Evolutionary conservation across 257 asterid genomes (phyloP), one percentile per base, ranked within the genome.

Genomic region (Capsicum pubescens): DNA sequence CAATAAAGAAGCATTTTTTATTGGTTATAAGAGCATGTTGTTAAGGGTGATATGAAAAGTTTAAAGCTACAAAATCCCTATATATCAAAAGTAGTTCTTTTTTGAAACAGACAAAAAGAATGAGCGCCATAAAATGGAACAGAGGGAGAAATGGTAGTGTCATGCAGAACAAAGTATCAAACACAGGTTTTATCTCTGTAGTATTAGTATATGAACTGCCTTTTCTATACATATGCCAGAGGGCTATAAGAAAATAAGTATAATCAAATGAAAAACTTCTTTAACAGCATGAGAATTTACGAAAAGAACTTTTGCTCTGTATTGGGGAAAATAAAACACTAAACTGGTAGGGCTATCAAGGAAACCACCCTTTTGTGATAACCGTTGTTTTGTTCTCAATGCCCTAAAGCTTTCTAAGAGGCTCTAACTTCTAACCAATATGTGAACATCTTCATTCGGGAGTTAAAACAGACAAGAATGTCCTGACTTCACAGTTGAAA

Each of bases 11-110:
- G 76, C 12, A 36, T 68, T 39, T 66, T 69, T 39, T 69, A 9
- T 69, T 50, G 21, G 81, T 55, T 74, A 74, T 50, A 74, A 11
- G 10, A 74, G 5, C 79, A 48, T 72, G 80, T 19, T 67, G 8
- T 46, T 19, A 19, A 11, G 59, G 59, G 17, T 19, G 16, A 11
- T n/a, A 50, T 3, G 39, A 7, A 19, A 50, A 6, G 60, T 21
- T 74, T 1, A 50, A 74, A 74, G 61, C 15, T 13, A 74, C 52
- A 19, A 50, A 14, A 3, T 14, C 13, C n/a, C 81, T 50, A 74
- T 13, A 21, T 74, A 50, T 21, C 7, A 1, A 74, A 52, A 52
- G 44, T 13, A 13, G 3, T 12, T 50, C 46, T 12, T 50, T 74
- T 74, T 3, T 11, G 17, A 7, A 74, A 21, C 5, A 7, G 46